phyloP scores from a whole-genome alignment of 225 moss, liverwort and hornwort species.

The Marchantia paleacea region DNA sequence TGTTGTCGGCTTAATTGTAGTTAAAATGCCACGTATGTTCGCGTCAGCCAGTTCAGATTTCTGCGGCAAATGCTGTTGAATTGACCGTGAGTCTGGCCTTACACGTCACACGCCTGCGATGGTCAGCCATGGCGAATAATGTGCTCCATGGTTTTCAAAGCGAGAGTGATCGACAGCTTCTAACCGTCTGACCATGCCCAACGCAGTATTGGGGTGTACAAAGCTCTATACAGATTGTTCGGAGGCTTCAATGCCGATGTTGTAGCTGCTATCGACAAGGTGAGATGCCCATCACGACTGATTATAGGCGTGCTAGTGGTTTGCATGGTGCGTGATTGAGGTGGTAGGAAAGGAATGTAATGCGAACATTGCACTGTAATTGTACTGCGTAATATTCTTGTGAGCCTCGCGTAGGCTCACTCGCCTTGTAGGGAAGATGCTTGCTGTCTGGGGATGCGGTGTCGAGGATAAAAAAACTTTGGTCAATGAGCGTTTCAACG shows the following conservation, averaged over 20 bases:
- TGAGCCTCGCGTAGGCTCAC: not conserved
- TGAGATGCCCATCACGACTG: not conserved
- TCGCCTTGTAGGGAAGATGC: not conserved
- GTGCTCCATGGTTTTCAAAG: too few relatives aligned
- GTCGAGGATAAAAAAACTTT: not conserved
- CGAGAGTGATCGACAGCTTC: not conserved
- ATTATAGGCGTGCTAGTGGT: not conserved
- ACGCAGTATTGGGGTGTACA: conserved; percentile 77
- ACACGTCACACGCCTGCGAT: too few relatives aligned
- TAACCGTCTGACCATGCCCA: not conserved
- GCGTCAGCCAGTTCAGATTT: too few relatives aligned
- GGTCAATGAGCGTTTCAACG: not conserved
- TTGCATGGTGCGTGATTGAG: not conserved
- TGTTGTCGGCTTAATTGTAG: too few relatives aligned
- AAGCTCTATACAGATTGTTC: conserved; percentile 64
- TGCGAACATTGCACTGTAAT: not conserved
- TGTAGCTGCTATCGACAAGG: conserved; percentile 85
- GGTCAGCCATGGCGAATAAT: too few relatives aligned
- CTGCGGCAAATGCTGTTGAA: too few relatives aligned
- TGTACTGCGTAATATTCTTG: not conserved
- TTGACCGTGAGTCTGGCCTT: too few relatives aligned
- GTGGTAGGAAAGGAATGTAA: not conserved
- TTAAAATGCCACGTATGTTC: too few relatives aligned
- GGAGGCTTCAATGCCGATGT: conserved; percentile 85
- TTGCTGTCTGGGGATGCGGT: not conserved